Evolutionary conservation across 805 yeast genomes (phyloP), one percentile per base, ranked within the genome.

Genomic region (Suhomyces faveliae): DNA sequence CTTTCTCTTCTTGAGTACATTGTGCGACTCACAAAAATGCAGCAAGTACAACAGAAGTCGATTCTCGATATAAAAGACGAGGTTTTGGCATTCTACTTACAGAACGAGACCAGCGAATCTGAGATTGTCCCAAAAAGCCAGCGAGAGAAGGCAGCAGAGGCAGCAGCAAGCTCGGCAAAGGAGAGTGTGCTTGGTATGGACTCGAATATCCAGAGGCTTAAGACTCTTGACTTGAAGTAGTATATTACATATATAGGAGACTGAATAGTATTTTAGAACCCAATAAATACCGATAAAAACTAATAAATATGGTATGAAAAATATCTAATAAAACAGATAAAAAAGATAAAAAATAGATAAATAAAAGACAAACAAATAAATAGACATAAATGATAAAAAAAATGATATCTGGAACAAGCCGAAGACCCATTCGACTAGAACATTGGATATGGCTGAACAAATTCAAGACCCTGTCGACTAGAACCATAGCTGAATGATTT

Each of bases 1-100:
- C 67, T 85, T 15, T 78, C 88, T 0, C 61, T 85, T 15, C 63
- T 86, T 2, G 90, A 87, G 59, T 86, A 85, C 54, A 49, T 86
- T 5, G 56, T 85, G 0, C 66, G 92, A 35, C 67, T 87, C 12
- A 63, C 78, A 11, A 79, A 84, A 0, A 64, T 86, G 12, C 90
- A 87, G 58, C 68, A 77, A 10, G 78, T 70, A 49, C 90, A 85
- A 55, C 81, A 79, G 51, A 66, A 61, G 21, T 71, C 83, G 1
- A 63, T 85, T 3, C 58, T 80, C 7, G 67, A 78, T 6, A 77
- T 82, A 8, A 75, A 77, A n/a, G 94, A 87, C 59, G 92, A 87
- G 60, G 73, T 84, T 27, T 65, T 87, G 9, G 64, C 82, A 3
- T 56, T 83, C 1, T 87, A 84, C 53, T 64, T 87, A 15, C 73